Evolutionary conservation across 2,329 filamentous ascomycete species (phyloP).

Genomic region (Fusarium compactum): DNA sequence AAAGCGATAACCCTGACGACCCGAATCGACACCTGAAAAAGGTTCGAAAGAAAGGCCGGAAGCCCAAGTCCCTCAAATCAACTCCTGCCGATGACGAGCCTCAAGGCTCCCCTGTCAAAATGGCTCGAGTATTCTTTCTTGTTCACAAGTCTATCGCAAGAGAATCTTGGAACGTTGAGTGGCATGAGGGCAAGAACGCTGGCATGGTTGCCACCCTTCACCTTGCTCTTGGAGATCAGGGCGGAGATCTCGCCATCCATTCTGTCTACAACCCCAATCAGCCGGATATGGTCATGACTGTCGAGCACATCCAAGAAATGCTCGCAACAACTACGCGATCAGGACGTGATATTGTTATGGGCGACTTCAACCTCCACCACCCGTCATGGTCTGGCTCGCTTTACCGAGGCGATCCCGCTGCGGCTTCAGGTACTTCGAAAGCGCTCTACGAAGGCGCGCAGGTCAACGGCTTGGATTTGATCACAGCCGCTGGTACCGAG

Average conservation of each 20-base stretch:
- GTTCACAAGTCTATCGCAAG: not conserved
- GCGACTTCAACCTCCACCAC: slow-evolving; percentile 20
- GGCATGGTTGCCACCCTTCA: slow-evolving; percentile 5
- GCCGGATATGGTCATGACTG: too few species aligned
- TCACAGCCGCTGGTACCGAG: not conserved
- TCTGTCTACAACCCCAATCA: slow-evolving; percentile 7
- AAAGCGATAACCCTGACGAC: not conserved
- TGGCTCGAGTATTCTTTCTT: not conserved
- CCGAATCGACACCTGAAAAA: not conserved
- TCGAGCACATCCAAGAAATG: not conserved
- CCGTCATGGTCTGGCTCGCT: not conserved
- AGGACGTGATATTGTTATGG: not conserved
- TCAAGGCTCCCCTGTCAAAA: not conserved
- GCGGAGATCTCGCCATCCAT: not conserved
- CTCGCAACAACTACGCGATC: not conserved
- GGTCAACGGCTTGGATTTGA: too few species aligned
- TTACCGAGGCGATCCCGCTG: not conserved
- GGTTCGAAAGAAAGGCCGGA: too few species aligned
- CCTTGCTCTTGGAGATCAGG: not conserved
- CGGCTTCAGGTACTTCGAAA: not conserved
- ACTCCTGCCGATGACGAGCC: too few species aligned
- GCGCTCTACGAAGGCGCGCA: too few species aligned
- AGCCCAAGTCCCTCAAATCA: too few species aligned
- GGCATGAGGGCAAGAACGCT: not conserved
- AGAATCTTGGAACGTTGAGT: not conserved